These are phyloP conservation scores for Paecilomyces niveus DNA, from an alignment of 2,329 filamentous ascomycete species.

Conservation along the genomic window DNA sequence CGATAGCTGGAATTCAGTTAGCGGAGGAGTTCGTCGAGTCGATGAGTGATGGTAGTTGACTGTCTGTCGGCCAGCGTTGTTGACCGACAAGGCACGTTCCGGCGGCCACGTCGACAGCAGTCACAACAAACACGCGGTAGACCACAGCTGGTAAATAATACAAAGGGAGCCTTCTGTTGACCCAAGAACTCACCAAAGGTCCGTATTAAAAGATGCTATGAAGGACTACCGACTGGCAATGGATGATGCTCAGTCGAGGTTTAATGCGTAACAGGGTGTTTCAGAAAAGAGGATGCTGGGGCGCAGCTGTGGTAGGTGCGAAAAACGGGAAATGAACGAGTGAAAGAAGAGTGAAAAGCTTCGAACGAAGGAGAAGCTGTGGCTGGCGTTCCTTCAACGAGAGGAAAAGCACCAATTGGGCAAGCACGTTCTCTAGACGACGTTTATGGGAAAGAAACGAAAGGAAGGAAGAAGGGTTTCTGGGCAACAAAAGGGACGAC, in stretches of 20 bases:
- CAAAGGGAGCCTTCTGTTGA: conserved; percentile 1
- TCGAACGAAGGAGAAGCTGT: conserved; percentile 27
- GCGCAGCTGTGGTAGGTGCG: conserved; percentile 18
- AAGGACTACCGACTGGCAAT: not conserved
- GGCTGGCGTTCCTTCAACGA: conserved; percentile 9
- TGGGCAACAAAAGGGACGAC: conserved; percentile 6
- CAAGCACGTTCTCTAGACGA: conserved; percentile 3
- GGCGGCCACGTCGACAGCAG: not conserved
- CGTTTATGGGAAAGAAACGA: conserved; percentile 1
- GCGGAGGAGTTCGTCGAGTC: not conserved
- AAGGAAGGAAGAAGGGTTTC: conserved; percentile 2
- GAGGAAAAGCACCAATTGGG: conserved; percentile 19
- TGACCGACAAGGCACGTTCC: not conserved
- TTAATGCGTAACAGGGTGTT: conserved; percentile 1
- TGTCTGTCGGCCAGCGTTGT: not conserved
- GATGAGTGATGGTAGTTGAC: not conserved
- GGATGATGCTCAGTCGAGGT: conserved; percentile 2
- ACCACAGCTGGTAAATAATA: conserved; percentile 2
- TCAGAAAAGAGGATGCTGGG: conserved; percentile 11
- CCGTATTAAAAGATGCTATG: conserved; percentile 6
- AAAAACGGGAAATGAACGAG: conserved; percentile 25
- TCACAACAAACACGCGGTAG: not conserved
- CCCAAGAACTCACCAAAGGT: conserved; percentile 3
- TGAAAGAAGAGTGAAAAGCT: conserved; percentile 21
- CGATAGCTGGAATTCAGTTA: not conserved